Percentiles rank a stretch among this genome's conserved stretches.
phyloP scores from a whole-genome alignment of 2,329 filamentous ascomycete species.

The Corynespora cassiicola region DNA sequence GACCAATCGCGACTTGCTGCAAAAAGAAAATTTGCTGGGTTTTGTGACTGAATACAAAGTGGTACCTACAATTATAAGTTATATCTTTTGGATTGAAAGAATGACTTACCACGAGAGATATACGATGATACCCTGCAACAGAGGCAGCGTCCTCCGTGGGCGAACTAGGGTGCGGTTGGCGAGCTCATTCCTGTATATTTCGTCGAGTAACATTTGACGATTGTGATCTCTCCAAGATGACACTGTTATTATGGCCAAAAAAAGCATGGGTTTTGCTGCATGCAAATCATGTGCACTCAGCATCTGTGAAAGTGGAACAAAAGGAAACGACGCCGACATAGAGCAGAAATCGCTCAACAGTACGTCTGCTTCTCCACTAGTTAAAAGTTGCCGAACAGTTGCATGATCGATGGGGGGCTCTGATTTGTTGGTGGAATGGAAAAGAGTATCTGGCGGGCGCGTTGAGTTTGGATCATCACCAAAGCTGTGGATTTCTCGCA shows the following conservation, averaged over 20 bases:
- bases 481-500: conserved; percentile 34
- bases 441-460: conserved; percentile 18
- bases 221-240: conserved; percentile 35
- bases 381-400: conserved; percentile 23
- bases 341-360: conserved; percentile 33
- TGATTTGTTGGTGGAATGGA: conserved; percentile 17
- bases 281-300: conserved; percentile 25
- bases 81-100: not conserved
- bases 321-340: conserved; percentile 38
- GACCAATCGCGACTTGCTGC: conserved; percentile 36
- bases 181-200: conserved; percentile 34
- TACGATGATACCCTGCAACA: conserved; percentile 41
- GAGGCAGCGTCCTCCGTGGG: conserved; percentile 32
- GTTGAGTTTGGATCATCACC: conserved; percentile 18
- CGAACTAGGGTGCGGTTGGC: conserved; percentile 39
- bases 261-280: conserved; percentile 36
- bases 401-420: conserved; percentile 31
- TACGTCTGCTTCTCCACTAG: conserved; percentile 30
- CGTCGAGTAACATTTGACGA: conserved; percentile 33
- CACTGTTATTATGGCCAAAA: conserved; percentile 36
- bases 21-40: conserved; percentile 41
- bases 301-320: conserved; percentile 29
- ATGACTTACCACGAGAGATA: conserved; percentile 38
- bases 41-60: conserved; percentile 43
- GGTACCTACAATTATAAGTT: conserved; percentile 31